Evolutionary conservation across 2,329 filamentous ascomycete species (phyloP), one percentile per base, ranked within the genome.

Genomic region (Xylaria sp.): DNA sequence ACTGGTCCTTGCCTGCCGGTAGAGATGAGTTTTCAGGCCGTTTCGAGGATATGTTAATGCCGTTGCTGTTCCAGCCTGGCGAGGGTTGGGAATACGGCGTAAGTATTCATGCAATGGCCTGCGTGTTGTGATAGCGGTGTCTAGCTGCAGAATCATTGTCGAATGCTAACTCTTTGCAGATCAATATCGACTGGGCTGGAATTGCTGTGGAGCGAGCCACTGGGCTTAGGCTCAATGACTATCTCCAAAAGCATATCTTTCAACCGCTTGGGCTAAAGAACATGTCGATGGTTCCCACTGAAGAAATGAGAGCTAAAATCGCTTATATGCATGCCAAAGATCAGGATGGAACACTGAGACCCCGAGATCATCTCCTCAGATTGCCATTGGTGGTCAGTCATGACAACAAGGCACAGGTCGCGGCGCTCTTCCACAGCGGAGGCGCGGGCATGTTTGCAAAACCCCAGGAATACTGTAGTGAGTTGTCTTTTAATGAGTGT

Each of bases 31-130:
- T 90, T 72, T 84, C 83, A 0, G 85, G 85, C 0, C 80, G 86
- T 6, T 73, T 83, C 18, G 80, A 82, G 36, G 88, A 87, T 28
- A 79, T 90, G 50, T 73, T 83, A 41, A 75, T 78, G 65, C 86
- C 89, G 0, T 76, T 92, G 18, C 76, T 91, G 0, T 88, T 89
- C 70, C 88, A 92, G 70, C 90, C 90, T 0, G 89, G 89, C 0
- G 83, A 85, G 28, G 80, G 80, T 3, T 92, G 87, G 86, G 83
- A 87, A 65, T 91, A 91, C 25, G 85, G 86, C 0, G 84, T 87
- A 76, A 80, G 81, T 63, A 28, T 43, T 18, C n/a, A 36, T 4
- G 13, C 5, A 57, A 34, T 36, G 48, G 34, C 28, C 18, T 15
- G 9, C 28, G 18, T 28, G 20, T 15, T 30, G 43, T 41, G 25